Evolutionary conservation across 1,139 yeast species (phyloP), one percentile per base, ranked within the genome.

Genomic region (Blastobotrys aristatus): DNA sequence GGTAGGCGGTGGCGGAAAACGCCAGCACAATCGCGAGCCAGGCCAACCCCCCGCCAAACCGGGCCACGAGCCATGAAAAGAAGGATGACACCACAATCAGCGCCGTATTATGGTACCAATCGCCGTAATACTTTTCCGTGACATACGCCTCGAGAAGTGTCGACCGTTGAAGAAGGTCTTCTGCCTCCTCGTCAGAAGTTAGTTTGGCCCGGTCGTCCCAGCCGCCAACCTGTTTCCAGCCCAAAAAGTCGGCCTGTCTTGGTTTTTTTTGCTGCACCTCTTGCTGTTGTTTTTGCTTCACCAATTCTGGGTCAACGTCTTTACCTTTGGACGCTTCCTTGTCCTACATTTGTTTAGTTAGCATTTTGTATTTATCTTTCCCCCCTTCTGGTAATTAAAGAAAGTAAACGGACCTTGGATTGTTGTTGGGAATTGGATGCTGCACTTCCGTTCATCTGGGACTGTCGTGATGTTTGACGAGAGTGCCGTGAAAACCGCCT

Each of bases 191-290:
- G 20, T 60, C 62, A 11, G 73, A 68, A 1, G 84, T 79, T 54
- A 87, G 70, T 1, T 70, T 70, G 62, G 83, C 89, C 31, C 76
- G 76, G 49, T 79, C 80, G 59, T 80, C 86, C 83, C 87, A 90
- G 21, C 89, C 86, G 14, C 95, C 92, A 43, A 86, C 90, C 67
- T 90, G 96, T 63, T 83, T 86, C 97, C 97, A 90, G 18, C 97
- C 97, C 49, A 88, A 50, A 43, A 49, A 55, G 20, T 57, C 59
- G 17, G 64, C 59, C 29, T 29, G 39, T 7, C 36, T 38, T 34
- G 52, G 46, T 24, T 48, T 39, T 11, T 20, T 34, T 18, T 30
- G 16, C 29, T 40, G 14, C 31, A 41, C 52, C 40, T 53, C 41
- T 40, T 48, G 38, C 30, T 26, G 29, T 26, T 45, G 27, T 18